Conservation (phyloP, 2,329 filamentous ascomycete genomes). For the Clonostachys rosea region DNA sequence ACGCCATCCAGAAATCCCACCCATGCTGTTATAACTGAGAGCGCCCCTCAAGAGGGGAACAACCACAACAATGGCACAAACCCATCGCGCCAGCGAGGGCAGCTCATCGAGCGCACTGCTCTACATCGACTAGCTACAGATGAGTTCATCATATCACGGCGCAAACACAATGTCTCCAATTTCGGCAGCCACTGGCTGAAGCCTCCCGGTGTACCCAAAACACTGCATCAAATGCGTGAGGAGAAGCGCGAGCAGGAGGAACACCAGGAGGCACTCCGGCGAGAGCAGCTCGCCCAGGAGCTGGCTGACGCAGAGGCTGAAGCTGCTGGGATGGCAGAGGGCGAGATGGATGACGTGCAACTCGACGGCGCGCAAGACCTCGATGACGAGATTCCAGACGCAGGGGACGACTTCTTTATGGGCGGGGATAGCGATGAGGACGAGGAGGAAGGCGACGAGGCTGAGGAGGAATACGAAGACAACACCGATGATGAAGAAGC, state of each 20-base stretch:
- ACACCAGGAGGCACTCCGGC: constrained; percentile 67
- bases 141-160: constrained; percentile 70
- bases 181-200: constrained; percentile 90
- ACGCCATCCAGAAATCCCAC: constrained; percentile 53
- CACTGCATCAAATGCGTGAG: constrained; percentile 83
- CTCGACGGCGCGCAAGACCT: constrained; percentile 55
- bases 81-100: constrained; percentile 30
- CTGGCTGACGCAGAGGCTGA: constrained; percentile 62
- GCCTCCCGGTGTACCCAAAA: constrained; percentile 84
- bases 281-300: constrained; percentile 69
- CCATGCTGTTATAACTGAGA: constrained; percentile 23
- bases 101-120: constrained; percentile 50
- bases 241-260: constrained; percentile 87
- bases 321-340: constrained; percentile 28
- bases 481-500: constrained; percentile 33
- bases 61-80: constrained; percentile 12
- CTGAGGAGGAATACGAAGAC: constrained; percentile 32
- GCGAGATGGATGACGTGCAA: constrained; percentile 49
- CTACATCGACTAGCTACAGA: constrained; percentile 70
- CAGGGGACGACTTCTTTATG: constrained; percentile 49
- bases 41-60: constrained; percentile 19
- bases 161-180: constrained; percentile 76
- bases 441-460: constrained; percentile 28
- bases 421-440: constrained; percentile 37
- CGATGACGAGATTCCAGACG: constrained; percentile 72